Conservation (phyloP, 139 green algal species). For the Micromonas pusilla region DNA sequence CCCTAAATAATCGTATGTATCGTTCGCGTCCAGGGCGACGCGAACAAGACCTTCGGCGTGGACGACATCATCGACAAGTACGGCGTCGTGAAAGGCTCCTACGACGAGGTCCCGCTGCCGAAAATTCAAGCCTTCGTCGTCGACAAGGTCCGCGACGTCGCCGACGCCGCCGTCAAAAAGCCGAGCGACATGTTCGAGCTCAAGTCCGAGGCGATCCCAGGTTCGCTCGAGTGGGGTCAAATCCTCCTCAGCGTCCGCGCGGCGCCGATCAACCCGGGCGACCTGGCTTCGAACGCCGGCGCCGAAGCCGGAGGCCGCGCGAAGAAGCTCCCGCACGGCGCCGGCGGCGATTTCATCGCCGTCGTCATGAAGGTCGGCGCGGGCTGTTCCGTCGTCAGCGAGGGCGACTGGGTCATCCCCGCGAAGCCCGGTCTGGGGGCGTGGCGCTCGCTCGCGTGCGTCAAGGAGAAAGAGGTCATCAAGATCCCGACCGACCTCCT, state of each 20-base stretch:
- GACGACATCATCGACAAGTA: slow-evolving; percentile 59
- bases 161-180: slow-evolving; percentile 2
- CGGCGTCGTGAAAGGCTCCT: slow-evolving; percentile 67
- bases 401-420: slow-evolving; percentile 77
- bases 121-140: slow-evolving; percentile 51
- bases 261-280: slow-evolving; percentile 60
- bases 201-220: slow-evolving; percentile 44
- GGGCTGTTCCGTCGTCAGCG: slow-evolving; percentile 62
- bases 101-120: slow-evolving; percentile 60
- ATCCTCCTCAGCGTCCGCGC: slow-evolving; percentile 56
- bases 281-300: slow-evolving; percentile 54
- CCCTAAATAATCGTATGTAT: no score
- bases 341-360: slow-evolving; percentile 61
- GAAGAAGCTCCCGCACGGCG: slow-evolving; percentile 49
- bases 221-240: slow-evolving; percentile 71
- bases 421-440: slow-evolving; percentile 52
- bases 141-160: neutral
- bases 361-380: slow-evolving; percentile 73
- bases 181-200: slow-evolving; percentile 41
- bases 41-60: slow-evolving; percentile 52
- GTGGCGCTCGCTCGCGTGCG: slow-evolving; percentile 62
- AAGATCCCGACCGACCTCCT: slow-evolving; percentile 43
- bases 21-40: no score
- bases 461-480: slow-evolving; percentile 59
- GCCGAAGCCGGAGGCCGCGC: neutral